Evolutionary conservation across 805 yeast genomes (phyloP).

Genomic region (Pichia eremophila): DNA sequence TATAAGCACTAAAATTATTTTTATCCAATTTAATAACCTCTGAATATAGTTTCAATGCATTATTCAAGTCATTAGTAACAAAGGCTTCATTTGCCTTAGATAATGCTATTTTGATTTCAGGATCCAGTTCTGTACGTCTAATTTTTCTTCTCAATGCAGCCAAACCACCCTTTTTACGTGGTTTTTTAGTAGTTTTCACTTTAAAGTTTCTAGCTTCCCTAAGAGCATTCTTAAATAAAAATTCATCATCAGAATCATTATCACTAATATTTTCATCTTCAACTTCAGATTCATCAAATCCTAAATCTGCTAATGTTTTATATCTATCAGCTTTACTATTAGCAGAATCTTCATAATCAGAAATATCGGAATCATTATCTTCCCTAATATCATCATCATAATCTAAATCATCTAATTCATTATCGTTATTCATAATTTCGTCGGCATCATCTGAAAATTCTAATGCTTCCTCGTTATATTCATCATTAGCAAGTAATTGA

Average conservation of each 20-base stretch:
- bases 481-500: constrained; percentile 20
- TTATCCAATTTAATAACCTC: constrained; percentile 74
- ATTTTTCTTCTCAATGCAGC: constrained; percentile 30
- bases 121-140: constrained; percentile 45
- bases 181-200: constrained; percentile 27
- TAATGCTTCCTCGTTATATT: neutral
- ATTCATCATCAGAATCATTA: constrained; percentile 33
- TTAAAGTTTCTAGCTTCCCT: constrained; percentile 61
- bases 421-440: constrained; percentile 2
- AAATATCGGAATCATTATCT: constrained; percentile 6
- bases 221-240: constrained; percentile 50
- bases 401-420: constrained; percentile 9
- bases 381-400: constrained; percentile 12
- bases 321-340: constrained; percentile 12
- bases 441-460: neutral
- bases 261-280: constrained; percentile 22
- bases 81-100: constrained; percentile 76
- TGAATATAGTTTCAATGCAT: constrained; percentile 49
- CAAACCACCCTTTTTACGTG: constrained; percentile 20
- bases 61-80: constrained; percentile 51
- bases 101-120: constrained; percentile 58
- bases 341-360: constrained; percentile 13
- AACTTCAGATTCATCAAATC: constrained; percentile 23
- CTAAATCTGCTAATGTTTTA: constrained; percentile 17
- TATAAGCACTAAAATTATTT: constrained; percentile 73